A percentile compares a stretch with the other conserved stretches of the same genome.
These are phyloP conservation scores for Diplodia intermedia DNA, from an alignment of 2,329 filamentous ascomycete species.

Conservation along the genomic window DNA sequence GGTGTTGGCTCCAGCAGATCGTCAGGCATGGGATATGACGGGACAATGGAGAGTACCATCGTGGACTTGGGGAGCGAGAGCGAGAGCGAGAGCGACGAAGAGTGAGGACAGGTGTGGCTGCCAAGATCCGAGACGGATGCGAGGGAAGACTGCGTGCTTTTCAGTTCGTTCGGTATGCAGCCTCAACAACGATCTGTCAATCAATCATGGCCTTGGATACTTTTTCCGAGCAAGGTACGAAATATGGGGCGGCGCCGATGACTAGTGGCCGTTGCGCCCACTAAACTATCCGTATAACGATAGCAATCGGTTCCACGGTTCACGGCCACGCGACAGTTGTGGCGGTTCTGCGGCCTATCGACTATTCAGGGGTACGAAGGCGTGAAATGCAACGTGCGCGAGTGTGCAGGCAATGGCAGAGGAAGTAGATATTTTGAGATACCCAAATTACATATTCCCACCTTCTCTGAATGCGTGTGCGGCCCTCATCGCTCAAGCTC, in stretches of 20 bases:
- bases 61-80: conserved; percentile 27
- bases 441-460: conserved; percentile 2
- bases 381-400: neutral
- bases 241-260: neutral
- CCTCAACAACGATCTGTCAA: neutral
- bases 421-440: neutral
- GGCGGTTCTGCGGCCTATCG: neutral
- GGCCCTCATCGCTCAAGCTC: neutral
- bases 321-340: neutral
- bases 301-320: neutral
- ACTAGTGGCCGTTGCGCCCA: neutral
- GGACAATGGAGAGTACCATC: conserved; percentile 15
- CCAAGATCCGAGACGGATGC: neutral
- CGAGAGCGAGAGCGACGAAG: conserved; percentile 16
- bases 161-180: neutral
- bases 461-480: neutral
- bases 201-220: neutral
- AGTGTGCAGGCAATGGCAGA: neutral
- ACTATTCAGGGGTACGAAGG: neutral
- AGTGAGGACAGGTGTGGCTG: neutral
- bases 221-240: neutral
- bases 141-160: neutral
- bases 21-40: neutral
- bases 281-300: neutral
- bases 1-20: neutral